These are phyloP conservation scores for Dioszegia crocea DNA, from an alignment of 768 basidiomycete genomes.

Conservation along the genomic window DNA sequence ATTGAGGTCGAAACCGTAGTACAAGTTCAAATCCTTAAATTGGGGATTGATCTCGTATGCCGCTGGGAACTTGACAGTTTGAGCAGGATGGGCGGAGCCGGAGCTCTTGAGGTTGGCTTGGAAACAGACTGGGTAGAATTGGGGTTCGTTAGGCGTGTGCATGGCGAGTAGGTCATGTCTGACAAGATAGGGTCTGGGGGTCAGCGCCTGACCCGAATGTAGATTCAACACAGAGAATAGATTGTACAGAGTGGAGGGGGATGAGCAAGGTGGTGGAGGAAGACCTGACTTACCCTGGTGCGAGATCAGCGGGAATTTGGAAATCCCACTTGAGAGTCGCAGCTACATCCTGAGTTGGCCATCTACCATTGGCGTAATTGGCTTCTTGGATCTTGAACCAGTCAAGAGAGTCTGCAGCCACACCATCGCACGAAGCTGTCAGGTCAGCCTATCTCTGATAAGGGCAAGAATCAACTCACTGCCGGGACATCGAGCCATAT, in stretches of 20 bases:
- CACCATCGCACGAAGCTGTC: background rate
- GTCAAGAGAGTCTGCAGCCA: constrained; percentile 4
- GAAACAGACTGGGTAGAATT: constrained; percentile 7
- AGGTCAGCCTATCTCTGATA: background rate
- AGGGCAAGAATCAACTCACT: background rate
- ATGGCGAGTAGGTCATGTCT: background rate
- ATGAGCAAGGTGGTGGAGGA: background rate
- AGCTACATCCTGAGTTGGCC: background rate
- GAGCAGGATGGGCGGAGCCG: background rate
- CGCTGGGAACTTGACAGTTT: constrained; percentile 5
- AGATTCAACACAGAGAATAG: background rate
- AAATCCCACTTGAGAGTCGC: background rate
- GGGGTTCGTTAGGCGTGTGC: background rate
- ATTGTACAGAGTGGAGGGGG: background rate
- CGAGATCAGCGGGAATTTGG: background rate
- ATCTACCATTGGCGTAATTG: background rate
- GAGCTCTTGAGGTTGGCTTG: constrained; percentile 5
- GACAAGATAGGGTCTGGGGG: constrained; percentile 1
- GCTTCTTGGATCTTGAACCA: constrained; percentile 10
- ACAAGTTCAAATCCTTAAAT: constrained; percentile 1
- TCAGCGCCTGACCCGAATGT: background rate
- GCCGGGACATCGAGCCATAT: too few relatives aligned
- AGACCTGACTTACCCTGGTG: background rate
- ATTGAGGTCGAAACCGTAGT: background rate
- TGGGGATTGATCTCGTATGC: background rate